phyloP scores from a whole-genome alignment of 2,329 filamentous ascomycete species.

The Cladosporium halotolerans region DNA sequence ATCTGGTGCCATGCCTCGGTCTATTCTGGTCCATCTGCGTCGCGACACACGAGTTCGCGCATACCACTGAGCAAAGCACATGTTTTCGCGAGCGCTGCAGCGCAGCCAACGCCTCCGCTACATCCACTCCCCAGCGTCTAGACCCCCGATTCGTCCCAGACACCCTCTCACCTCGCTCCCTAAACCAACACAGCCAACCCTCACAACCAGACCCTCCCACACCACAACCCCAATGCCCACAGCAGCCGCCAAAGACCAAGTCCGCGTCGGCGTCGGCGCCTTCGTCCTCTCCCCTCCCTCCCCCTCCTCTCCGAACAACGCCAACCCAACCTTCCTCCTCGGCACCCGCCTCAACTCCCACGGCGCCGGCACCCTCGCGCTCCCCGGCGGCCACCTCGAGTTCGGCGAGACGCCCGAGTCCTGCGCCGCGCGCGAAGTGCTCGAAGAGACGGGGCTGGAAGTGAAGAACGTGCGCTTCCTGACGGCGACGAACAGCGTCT shows the following conservation, averaged over 20 bases:
- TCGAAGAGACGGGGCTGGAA: conserved; percentile 63
- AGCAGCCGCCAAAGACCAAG: background rate
- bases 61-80: too few relatives aligned
- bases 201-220: background rate
- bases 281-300: conserved; percentile 31
- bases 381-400: conserved; percentile 73
- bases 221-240: background rate
- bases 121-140: too few relatives aligned
- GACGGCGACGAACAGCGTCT: conserved; percentile 62
- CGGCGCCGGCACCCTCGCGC: conserved; percentile 39
- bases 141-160: background rate
- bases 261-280: conserved; percentile 43
- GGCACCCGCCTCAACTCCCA: conserved; percentile 44
- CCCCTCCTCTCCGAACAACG: conserved; percentile 24
- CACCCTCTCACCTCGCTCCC: background rate
- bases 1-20: too few relatives aligned
- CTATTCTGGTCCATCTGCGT: too few relatives aligned
- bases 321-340: conserved; percentile 39
- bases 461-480: conserved; percentile 50
- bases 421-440: conserved; percentile 60
- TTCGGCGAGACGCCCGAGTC: conserved; percentile 55
- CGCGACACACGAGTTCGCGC: too few relatives aligned
- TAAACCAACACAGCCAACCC: background rate
- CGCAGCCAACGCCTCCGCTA: too few relatives aligned
- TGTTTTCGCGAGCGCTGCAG: too few relatives aligned